Base-by-base conservation (phyloP, 306 rosid species). In the Herpetospermum pedunculosum region DNA sequence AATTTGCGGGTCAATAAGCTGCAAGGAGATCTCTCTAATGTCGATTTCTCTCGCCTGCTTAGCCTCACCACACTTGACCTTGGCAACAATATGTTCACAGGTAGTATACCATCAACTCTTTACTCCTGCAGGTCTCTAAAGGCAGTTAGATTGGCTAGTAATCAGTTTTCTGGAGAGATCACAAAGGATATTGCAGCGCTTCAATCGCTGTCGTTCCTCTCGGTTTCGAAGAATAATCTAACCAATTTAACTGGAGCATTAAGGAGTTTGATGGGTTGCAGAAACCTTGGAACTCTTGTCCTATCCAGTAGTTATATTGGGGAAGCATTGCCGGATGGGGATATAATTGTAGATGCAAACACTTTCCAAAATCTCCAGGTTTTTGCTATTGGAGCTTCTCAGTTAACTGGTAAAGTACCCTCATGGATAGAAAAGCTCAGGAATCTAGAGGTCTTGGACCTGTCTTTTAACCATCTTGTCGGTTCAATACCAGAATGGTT, bases 401-500 rank as follows among this genome's bases (percentile, higher is more conserved):
- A 71, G 8, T 83, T 93, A 69, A 75, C 83, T 7, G 98, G 98
- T 57, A 76, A 68, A 80, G 80, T 94, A 49, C 98, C 98, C n/a
- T 73, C 70, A 54, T 91, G 97, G 99, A 63, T 94, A 68, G 58
- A 25, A 19, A 89, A 85, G 55, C 88, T 94, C 50, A 80, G 67
- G 80, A 83, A 77, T 47, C 87, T 94, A 3, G 86, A 88, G 84
- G 96, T 74, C 62, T 63, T 94, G 85, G 98, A 94, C 77, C 79
- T 94, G 81, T 94, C 99, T 29, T 32, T 34, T 59, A 94, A 94
- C 77, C 60, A 6, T 2, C 15, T 94, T 19, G 78, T 78, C 6
- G 97, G 97, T 73, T 29, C 90, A 15, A 85, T 91, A 75, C 97
- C 99, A 47, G 72, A 83, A 69, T 88, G 91, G 97, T 83, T 94